Evolutionary conservation across 345 rosid species (phyloP), one percentile per base, ranked within the genome.

Genomic region (Salix viminalis): DNA sequence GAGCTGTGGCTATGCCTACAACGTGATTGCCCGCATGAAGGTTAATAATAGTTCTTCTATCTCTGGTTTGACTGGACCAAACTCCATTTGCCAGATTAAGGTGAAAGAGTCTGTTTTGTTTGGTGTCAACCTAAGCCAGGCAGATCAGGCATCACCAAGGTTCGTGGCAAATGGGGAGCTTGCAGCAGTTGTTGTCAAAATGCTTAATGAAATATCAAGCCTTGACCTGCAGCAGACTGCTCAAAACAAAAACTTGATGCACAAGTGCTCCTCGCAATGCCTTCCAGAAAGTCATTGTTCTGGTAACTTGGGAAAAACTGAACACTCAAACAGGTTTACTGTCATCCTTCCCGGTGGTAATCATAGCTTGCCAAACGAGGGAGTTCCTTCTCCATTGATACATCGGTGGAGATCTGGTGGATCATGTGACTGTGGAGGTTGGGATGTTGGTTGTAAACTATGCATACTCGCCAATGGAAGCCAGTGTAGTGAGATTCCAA

Each of bases 401-500:
- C 83, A 90, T 8, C 78, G 97, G 61, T 94, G 97, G 97, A 89
- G 66, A 76, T 79, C 89, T 6, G 91, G 94, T 78, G 97, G 97
- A 77, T 72, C 83, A 24, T 95, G 99, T 39, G 97, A 95, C 76
- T 95, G 97, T 66, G 99, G 99, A 67, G 99, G 99, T 28, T 95
- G 99, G 99, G 99, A 95, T 84, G 85, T 91, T 21, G 99, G 97
- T 71, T 95, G 99, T 77, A 84, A 88, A 77, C 82, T 91, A 2
- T 86, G 85, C 2, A 77, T 88, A 28, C 85, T 95, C 36, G 79
- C 90, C 67, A 80, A 81, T 71, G 76, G 76, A 72, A 82, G 74
- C 18, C 60, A 64, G 68, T 69, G 56, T 75, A n/a, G 30, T 21
- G 58, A 80, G 80, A 70, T 72, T 71, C 70, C 86, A 44, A 36